Conservation (phyloP, 306 rosid genomes). For the Cicer bijugum region DNA sequence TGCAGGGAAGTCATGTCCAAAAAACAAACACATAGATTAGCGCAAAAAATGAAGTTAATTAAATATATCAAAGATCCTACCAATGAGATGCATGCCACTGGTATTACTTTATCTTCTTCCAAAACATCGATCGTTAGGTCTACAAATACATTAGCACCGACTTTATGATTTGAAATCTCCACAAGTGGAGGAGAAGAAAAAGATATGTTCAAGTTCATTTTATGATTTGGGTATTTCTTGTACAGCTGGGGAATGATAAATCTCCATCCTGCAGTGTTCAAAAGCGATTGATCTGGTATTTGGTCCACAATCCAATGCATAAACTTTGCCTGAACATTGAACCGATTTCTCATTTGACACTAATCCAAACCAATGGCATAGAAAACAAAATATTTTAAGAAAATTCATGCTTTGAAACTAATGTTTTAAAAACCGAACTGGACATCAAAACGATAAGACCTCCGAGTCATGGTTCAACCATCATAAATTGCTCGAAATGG, state of each 20-base stretch:
- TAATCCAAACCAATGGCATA: constrained; percentile 31
- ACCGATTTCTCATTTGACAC: constrained; percentile 35
- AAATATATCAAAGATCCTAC: constrained; percentile 52
- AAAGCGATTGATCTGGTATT: constrained; percentile 78
- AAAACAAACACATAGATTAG: constrained; percentile 23
- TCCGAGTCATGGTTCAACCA: neutral
- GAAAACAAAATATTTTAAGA: constrained; percentile 15
- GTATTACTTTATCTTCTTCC: constrained; percentile 61
- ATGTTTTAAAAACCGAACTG: neutral
- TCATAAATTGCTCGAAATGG: too few relatives aligned
- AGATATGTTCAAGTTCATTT: constrained; percentile 80
- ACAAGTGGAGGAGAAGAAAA: constrained; percentile 76
- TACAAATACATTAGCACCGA: constrained; percentile 50
- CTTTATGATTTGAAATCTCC: constrained; percentile 62
- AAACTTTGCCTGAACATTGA: constrained; percentile 72
- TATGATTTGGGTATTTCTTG: constrained; percentile 84
- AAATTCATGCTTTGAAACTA: constrained; percentile 5
- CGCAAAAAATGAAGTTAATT: constrained; percentile 20
- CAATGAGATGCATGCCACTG: constrained; percentile 89
- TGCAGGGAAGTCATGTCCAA: too few relatives aligned
- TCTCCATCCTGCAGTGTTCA: constrained; percentile 96
- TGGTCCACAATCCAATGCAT: constrained; percentile 91
- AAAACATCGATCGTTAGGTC: constrained; percentile 76
- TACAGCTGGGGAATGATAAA: constrained; percentile 85
- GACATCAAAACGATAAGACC: neutral